These are phyloP conservation scores for Haplosporangium sp. DNA, from an alignment of 371 early-diverging fungal genomes.

Conservation along the genomic window DNA sequence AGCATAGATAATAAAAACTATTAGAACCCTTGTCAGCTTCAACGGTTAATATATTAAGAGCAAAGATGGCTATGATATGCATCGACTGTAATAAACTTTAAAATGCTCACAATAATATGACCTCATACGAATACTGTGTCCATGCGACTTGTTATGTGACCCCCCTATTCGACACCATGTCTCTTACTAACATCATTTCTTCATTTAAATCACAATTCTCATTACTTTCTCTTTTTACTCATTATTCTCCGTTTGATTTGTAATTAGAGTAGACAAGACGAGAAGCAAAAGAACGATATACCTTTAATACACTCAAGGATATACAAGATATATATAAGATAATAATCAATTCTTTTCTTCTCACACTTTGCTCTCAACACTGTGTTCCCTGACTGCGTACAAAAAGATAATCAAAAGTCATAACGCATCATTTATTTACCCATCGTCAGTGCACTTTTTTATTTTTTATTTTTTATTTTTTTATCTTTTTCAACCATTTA, in stretches of 20 bases:
- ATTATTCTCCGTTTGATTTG: neutral
- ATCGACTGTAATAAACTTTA: too few species aligned
- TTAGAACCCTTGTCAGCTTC: too few species aligned
- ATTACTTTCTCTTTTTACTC: neutral
- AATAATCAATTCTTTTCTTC: neutral
- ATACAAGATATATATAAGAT: too few species aligned
- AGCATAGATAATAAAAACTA: too few species aligned
- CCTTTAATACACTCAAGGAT: too few species aligned
- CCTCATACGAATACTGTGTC: slow-evolving; percentile 6
- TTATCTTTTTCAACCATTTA: neutral
- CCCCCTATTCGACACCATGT: neutral
- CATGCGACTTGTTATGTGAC: neutral
- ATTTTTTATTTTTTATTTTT: neutral
- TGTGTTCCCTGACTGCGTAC: neutral
- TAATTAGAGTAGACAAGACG: too few species aligned
- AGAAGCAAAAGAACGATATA: too few species aligned
- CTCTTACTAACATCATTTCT: too few species aligned
- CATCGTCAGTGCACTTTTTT: neutral
- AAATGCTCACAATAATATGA: slow-evolving; percentile 1
- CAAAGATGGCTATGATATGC: too few species aligned
- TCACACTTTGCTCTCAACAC: neutral
- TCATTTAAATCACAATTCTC: neutral
- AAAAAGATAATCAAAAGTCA: neutral
- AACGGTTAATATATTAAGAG: too few species aligned
- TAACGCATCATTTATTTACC: neutral